Base-by-base conservation (phyloP, 306 rosid genomes). In the Vicia sativa region DNA sequence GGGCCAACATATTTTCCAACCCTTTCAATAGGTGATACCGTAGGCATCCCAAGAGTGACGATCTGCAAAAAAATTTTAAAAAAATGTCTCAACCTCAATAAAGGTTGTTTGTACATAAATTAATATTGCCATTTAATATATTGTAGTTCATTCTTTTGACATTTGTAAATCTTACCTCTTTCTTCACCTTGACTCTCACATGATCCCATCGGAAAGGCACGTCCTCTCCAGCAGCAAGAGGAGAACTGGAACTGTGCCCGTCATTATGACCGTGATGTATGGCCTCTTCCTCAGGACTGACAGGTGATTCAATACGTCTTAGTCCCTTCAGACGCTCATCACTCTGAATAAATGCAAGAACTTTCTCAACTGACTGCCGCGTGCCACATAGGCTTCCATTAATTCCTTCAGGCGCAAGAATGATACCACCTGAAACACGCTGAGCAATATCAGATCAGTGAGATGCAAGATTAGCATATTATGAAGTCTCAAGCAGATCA, bases 201-300 rank as follows among this genome's bases (percentile, higher is more conserved):
- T 93, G 96, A 74, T 93, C 97, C 98, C 97, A 93, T 57, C 97
- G 78, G 59, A 93, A 93, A 55, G 98, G 98, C 2, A 76, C 84
- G 67, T 90, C 97, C 70, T 93, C 97, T 74, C 96, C 95, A 0
- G 97, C 93, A 7, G 98, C 93, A 74, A 90, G 97, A 75, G 98
- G 98, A 70, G 97, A 86, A 65, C 84, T 80, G 45, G 84, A 68
- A 46, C 80, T 72, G 54, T 89, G 98, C 10, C 96, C 96, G 64
- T 86, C 96, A 67, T 86, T 91, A 53, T 87, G 91, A 53, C 95
- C 96, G 45, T 85, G 89, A 76, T 89, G 98, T 49, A 92, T 83
- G 54, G 96, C 98, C 78, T 92, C 98, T 35, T 92, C 93, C 87
- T 89, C 98, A 11, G 96, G 96, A 77, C 95, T 82, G 61, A 90